Base-by-base conservation (phyloP, 1,139 yeast genomes). In the Kodamaea anthophila region DNA sequence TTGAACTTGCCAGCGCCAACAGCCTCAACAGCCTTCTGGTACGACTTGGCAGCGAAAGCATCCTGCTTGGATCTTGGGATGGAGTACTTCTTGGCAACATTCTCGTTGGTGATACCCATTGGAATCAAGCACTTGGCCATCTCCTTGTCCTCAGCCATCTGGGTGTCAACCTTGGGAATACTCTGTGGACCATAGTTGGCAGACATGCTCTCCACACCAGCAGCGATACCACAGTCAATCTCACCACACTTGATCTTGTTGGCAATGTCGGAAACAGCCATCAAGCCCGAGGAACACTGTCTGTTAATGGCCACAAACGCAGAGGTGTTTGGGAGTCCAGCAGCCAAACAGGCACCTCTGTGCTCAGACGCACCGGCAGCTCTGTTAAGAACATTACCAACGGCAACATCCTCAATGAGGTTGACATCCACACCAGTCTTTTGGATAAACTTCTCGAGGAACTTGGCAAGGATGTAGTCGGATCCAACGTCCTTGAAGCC, bases 361-460 rank as follows among this genome's bases (percentile, higher is more conserved):
- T 85, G 94, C 59, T 86, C 96, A 36, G 80, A 79, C 35, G 88
- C 94, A 50, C 96, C 96, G 24, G 95, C 93, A 36, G 95, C 96
- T 33, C 74, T 72, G 60, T 86, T 85, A 51, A 87, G 70, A 26
- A 86, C 96, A 54, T 88, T 87, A 48, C 96, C 96, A 41, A 83
- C 77, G 23, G 81, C 80, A 39, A 87, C 78, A 47, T 87, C 96
- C 46, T 81, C 94, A 40, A 87, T 75, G 46, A 75, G 53, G 39
- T 60, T 55, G 30, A 78, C 76, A 54, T 82, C 86, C 37, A 78
- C 67, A n/a, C 76, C 62, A 32, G 77, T 65, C 46, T 70, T 72
- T 37, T 69, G 68, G 37, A 86, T 50, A 42, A 84, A 70, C 27
- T 75, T 81, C 38, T 64, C 60, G 40, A 86, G 60, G 39, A 87